These are phyloP conservation scores for Hagleromyces aurorensis DNA, from an alignment of 805 yeast genomes.

Conservation along the genomic window DNA sequence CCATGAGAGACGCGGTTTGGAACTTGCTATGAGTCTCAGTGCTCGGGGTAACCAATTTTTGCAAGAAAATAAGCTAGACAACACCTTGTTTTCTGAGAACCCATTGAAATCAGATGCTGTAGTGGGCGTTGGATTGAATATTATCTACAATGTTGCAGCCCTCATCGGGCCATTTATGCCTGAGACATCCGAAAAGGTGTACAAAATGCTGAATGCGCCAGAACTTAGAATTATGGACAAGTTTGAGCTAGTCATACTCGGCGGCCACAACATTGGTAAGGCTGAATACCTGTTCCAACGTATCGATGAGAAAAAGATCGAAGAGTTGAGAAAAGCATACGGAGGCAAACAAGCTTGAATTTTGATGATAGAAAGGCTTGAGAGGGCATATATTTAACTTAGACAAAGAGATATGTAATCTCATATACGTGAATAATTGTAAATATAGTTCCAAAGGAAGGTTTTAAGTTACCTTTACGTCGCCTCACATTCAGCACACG, in stretches of 20 bases:
- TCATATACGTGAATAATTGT: no score
- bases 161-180: slow-evolving; percentile 88
- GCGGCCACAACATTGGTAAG: slow-evolving; percentile 83
- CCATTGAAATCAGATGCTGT: slow-evolving; percentile 88
- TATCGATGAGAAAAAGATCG: slow-evolving; percentile 84
- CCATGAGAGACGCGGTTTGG: slow-evolving; percentile 82
- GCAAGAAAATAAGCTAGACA: slow-evolving; percentile 94
- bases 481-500: no score
- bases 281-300: slow-evolving; percentile 88
- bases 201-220: slow-evolving; percentile 78
- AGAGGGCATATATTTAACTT: slow-evolving; percentile 2
- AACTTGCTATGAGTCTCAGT: slow-evolving; percentile 82
- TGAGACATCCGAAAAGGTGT: slow-evolving; percentile 60
- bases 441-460: no score
- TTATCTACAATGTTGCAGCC: slow-evolving; percentile 79
- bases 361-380: background rate
- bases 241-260: slow-evolving; percentile 58
- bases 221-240: slow-evolving; percentile 66
- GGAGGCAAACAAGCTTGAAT: slow-evolving; percentile 58
- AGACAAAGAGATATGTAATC: slow-evolving; percentile 2
- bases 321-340: slow-evolving; percentile 75
- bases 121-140: slow-evolving; percentile 82
- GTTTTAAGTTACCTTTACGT: no score
- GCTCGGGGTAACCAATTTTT: slow-evolving; percentile 91
- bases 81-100: slow-evolving; percentile 62